A percentile compares a stretch with the other conserved stretches of the same genome.
Evolutionary conservation across 768 basidiomycete species (phyloP).

Genomic region (Podaxis sp.): DNA sequence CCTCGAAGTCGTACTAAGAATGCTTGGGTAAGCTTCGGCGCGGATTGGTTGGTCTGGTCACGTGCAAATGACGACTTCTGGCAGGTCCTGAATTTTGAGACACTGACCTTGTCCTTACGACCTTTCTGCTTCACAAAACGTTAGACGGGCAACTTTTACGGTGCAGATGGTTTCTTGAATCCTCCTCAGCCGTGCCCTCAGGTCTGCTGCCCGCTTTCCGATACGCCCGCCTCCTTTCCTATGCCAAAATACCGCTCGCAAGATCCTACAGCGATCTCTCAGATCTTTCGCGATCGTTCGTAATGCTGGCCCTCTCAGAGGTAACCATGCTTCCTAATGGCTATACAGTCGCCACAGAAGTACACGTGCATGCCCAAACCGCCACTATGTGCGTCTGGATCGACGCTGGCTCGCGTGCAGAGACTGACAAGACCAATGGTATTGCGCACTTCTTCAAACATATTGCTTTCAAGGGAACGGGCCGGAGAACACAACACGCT

Average conservation of each 20-base stretch:
- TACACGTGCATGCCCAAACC: conserved; percentile 88
- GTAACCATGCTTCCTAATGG: conserved; percentile 93
- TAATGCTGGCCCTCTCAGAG: conserved; percentile 70
- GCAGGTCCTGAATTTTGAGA: conserved; percentile 28
- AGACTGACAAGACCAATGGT: conserved; percentile 92
- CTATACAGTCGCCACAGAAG: conserved; percentile 90
- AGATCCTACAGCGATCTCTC: conserved; percentile 43
- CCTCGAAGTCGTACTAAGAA: no score
- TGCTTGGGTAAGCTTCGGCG: no score
- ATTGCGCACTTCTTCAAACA: conserved; percentile 99
- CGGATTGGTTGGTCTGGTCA: no score
- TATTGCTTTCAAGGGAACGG: conserved; percentile 98
- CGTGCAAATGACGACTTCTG: conserved; percentile 14
- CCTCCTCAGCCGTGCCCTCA: conserved; percentile 43
- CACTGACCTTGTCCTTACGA: conserved; percentile 36
- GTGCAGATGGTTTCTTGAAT: conserved; percentile 38
- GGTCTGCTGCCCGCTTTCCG: conserved; percentile 39
- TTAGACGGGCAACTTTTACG: conserved; percentile 19
- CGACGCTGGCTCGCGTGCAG: conserved; percentile 95
- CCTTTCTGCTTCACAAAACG: conserved; percentile 27
- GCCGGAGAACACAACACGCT: conserved; percentile 80
- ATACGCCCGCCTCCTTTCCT: conserved; percentile 26
- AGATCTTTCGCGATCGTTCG: conserved; percentile 76
- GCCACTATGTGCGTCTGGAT: conserved; percentile 99
- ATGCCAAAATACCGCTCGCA: background rate